A percentile compares a stretch with the other conserved stretches of the same genome.
phyloP scores from a whole-genome alignment of 257 asterid species.

The Mentha longifolia region DNA sequence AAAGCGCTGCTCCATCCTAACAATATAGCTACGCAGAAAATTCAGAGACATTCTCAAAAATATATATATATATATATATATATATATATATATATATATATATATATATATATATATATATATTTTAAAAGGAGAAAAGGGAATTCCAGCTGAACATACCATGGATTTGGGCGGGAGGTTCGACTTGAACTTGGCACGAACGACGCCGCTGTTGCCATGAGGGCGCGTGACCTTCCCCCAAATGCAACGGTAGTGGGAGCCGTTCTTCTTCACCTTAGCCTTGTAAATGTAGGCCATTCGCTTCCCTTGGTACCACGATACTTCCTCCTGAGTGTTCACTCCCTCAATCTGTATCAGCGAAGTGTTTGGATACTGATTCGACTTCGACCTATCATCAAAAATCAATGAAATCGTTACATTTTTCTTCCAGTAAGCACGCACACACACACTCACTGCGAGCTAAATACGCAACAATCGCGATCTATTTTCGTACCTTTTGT shows the following conservation, averaged over 20 bases:
- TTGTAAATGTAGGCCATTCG: conserved; percentile 85
- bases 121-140: too few relatives aligned
- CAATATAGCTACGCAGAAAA: neutral
- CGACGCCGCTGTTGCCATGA: conserved; percentile 89
- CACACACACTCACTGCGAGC: neutral
- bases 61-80: too few relatives aligned
- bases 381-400: conserved; percentile 56
- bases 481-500: conserved; percentile 50
- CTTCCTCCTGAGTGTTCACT: conserved; percentile 91
- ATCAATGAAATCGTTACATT: conserved; percentile 1
- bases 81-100: too few relatives aligned
- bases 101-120: too few relatives aligned
- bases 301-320: conserved; percentile 85
- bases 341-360: conserved; percentile 90
- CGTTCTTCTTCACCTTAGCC: conserved; percentile 84
- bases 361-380: conserved; percentile 95
- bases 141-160: conserved; percentile 43
- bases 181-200: conserved; percentile 79
- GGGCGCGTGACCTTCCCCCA: conserved; percentile 92
- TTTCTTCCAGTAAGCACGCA: neutral
- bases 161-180: conserved; percentile 85
- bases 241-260: conserved; percentile 89
- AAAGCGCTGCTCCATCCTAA: neutral
- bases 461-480: neutral
- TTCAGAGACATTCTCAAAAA: neutral